Base-by-base conservation (phyloP, 2,329 filamentous ascomycete species). In the Neopestalotiopsis sp. region DNA sequence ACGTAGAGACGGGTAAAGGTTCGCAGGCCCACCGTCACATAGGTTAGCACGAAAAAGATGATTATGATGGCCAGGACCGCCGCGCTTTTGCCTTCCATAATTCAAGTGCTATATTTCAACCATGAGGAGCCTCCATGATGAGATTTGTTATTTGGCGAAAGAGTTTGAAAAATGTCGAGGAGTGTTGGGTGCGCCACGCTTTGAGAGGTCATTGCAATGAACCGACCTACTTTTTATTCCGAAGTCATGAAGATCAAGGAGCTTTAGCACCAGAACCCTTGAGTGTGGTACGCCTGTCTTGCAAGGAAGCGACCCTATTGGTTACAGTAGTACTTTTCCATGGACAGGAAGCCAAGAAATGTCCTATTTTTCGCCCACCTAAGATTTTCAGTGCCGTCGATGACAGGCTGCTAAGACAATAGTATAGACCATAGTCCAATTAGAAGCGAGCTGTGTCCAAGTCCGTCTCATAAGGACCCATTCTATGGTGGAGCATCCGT, bases 1-100 rank as follows among this genome's bases (percentile, higher is more conserved):
- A 66, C 64, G 4, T 14, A 28, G 42, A 58, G 30, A 1, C 64
- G 64, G 14, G 45, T 57, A 40, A 49, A 66, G 3, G 42, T 58
- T 13, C 64, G 64, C 24, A 66, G 12, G 4, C 64, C 64, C 42
- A 66, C 64, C 13, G 30, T 40, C 20, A 66, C 45, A 20, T 49
- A 66, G 10, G 45, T 66, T 28, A 66, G 13, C 24, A 66, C 64
- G 9, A 66, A 57, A 28, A 58, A 66, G 28, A 58, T 34, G 42
- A 66, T 24, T 2, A 49, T 14, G 49, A 66, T 58, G 30, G 64
- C 52, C n/a, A 66, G 20, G 17, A 66, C 64, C 20, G 45, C 14
- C 32, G 64, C 32, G 28, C 64, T 66, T 20, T 58, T 42, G 20
- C 52, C 49, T 12, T 58, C 64, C 64, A 66, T 66, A 12, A 28